A percentile compares a stretch with the other conserved stretches of the same genome.
Conservation (phyloP, 176 grass and related monocot genomes). For the Juncus effusus region DNA sequence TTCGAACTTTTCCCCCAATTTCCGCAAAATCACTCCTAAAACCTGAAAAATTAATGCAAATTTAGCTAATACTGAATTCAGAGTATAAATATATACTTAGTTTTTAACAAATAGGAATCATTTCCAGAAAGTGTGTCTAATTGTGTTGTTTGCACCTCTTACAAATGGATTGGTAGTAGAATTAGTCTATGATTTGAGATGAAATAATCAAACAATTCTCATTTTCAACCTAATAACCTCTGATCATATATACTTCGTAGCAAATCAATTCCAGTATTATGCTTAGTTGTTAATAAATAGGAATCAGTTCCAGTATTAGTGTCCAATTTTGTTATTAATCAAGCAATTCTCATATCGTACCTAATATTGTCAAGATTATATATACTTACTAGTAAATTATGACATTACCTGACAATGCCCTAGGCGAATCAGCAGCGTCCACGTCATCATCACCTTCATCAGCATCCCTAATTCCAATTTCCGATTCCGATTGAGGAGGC, state of each 20-base stretch:
- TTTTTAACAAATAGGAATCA: constrained; percentile 7
- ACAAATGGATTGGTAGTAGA: background rate
- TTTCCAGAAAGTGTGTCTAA: background rate
- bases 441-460: background rate
- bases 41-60: constrained; percentile 13
- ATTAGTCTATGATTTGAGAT: constrained; percentile 1
- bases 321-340: too few relatives aligned
- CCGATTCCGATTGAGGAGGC: background rate
- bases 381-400: constrained; percentile 4
- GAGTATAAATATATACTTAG: background rate
- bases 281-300: too few relatives aligned
- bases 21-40: constrained; percentile 56
- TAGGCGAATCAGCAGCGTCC: background rate
- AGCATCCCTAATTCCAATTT: background rate
- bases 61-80: constrained; percentile 6
- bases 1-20: constrained; percentile 60
- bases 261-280: too few relatives aligned
- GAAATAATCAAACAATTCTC: background rate
- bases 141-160: too few relatives aligned
- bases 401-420: constrained; percentile 9
- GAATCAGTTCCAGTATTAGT: too few relatives aligned
- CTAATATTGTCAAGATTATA: too few relatives aligned
- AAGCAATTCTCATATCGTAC: too few relatives aligned
- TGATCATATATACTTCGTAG: background rate
- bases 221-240: background rate